phyloP scores from a whole-genome alignment of 2,329 filamentous ascomycete species.

The Colletotrichum plurivorum region DNA sequence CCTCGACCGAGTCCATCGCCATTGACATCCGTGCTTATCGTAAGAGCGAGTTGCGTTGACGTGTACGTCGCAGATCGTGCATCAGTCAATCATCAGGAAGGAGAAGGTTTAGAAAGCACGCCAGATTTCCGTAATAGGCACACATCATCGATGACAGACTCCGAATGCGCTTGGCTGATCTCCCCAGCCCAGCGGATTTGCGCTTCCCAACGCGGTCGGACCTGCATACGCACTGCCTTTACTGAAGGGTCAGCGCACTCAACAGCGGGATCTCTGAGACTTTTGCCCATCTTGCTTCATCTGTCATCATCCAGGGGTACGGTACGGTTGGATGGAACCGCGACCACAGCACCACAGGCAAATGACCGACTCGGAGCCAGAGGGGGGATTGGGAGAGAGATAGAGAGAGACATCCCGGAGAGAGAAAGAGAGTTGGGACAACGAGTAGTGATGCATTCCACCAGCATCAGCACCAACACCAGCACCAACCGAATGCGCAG shows the following conservation, averaged over 20 bases:
- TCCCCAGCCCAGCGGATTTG: slow-evolving; percentile 1
- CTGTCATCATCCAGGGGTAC: background rate
- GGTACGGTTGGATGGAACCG: background rate
- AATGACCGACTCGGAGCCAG: background rate
- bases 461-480: background rate
- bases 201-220: slow-evolving; percentile 6
- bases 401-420: no score
- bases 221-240: no score
- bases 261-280: background rate
- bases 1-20: background rate
- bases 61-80: slow-evolving; percentile 2
- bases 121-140: background rate
- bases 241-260: no score
- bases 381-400: background rate
- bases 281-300: background rate
- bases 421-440: no score
- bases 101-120: background rate
- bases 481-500: background rate
- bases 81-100: slow-evolving; percentile 5
- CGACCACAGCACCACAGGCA: background rate
- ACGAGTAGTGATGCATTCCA: background rate
- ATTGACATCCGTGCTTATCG: slow-evolving; percentile 11
- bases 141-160: slow-evolving; percentile 10
- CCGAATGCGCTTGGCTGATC: slow-evolving; percentile 14
- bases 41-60: slow-evolving; percentile 11